Conservation (phyloP, 495 filamentous ascomycete species). For the Aspergillus haitiensis region DNA sequence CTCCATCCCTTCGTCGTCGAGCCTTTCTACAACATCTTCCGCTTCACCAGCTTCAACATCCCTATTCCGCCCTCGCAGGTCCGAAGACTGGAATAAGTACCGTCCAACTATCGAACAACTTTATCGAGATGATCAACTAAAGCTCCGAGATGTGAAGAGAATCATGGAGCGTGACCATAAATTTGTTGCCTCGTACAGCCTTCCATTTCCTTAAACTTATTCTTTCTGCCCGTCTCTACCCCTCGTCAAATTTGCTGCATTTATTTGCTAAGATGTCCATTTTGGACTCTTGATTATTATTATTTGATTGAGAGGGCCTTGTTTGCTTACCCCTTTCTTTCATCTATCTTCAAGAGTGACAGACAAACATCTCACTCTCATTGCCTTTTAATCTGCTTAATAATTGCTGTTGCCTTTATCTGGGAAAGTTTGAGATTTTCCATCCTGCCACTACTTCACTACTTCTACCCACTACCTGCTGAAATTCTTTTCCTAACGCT, state of each 20-base stretch:
- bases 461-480: too few species aligned
- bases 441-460: too few species aligned
- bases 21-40: conserved; percentile 23
- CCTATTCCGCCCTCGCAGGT: conserved; percentile 42
- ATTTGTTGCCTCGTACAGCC: conserved; percentile 43
- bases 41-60: conserved; percentile 23
- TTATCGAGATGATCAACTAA: conserved; percentile 45
- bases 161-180: conserved; percentile 47
- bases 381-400: conserved; percentile 13
- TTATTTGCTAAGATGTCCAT: conserved; percentile 1
- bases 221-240: conserved; percentile 8
- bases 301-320: not conserved
- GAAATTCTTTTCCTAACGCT: conserved; percentile 17
- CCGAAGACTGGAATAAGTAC: conserved; percentile 47
- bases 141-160: conserved; percentile 44
- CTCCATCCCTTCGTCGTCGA: conserved; percentile 26
- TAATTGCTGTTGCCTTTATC: too few species aligned
- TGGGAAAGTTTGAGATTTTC: too few species aligned
- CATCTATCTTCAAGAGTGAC: not conserved
- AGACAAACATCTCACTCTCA: conserved; percentile 6
- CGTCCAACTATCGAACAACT: conserved; percentile 43
- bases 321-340: conserved; percentile 18
- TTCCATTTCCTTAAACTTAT: conserved; percentile 21
- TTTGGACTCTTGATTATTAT: conserved; percentile 1
- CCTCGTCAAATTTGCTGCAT: conserved; percentile 1